Base-by-base conservation (phyloP, 1,284 basidiomycete species). In the Ustilago vetiveriae region DNA sequence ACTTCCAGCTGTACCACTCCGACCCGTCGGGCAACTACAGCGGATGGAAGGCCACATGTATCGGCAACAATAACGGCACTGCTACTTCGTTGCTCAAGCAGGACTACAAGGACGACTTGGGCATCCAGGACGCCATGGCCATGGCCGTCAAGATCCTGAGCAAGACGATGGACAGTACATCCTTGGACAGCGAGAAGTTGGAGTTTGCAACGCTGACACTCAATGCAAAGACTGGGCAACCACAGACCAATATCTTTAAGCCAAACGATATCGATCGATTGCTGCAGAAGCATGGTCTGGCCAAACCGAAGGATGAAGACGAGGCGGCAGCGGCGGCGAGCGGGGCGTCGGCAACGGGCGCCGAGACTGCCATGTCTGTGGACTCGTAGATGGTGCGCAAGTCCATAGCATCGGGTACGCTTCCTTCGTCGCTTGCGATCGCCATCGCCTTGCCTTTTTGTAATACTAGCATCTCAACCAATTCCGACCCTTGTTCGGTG, bases 151-250 rank as follows among this genome's bases (percentile, higher is more conserved):
- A 90, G 84, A 91, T 94, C 49, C 92, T 99, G 90, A 94, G 93
- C 86, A 98, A 98, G 88, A 98, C 95, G 42, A 97, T 98, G 94
- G 95, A 99, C 82, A 94, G 92, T 70, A 98, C 95, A 26, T 94
- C 92, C 47, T 84, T 99, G 65, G 91, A 93, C 40, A 75, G 75
- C 46, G 79, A 81, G 33, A 79, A 80, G 67, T 52, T 98, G 78
- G 96, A 98, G 83, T 94, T 98, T 78, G 92, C 95, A 9, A 94
- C 93, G 3, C 85, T 98, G 80, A 93, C 91, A 2, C 85, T 96
- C 13, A 91, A 94, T 80, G 86, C 89, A 7, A 84, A 83, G 33
- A 89, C 89, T 42, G 90, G 92, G 78, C 84, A 89, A 80, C 93
- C 94, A 1, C 88, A 89, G 78, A 92, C 92, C 37, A 95, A 93